phyloP scores from a whole-genome alignment of 2,329 filamentous ascomycete species.

The Colletotrichum sp. region DNA sequence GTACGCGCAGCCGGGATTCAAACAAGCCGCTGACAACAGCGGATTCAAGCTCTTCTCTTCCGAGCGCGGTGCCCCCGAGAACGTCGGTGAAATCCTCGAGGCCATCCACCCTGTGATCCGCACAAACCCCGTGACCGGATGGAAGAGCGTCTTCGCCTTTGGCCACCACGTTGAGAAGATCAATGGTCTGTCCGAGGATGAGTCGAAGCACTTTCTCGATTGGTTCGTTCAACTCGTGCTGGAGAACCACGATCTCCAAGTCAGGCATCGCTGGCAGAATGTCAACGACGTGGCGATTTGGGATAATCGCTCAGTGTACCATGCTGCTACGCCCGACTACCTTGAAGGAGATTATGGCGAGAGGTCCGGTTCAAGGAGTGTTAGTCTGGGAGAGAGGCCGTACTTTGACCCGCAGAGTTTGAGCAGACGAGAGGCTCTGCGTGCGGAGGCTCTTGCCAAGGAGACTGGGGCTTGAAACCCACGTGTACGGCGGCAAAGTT shows the following conservation, averaged over 20 bases:
- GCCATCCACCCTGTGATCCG: constrained; percentile 59
- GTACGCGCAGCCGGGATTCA: constrained; percentile 54
- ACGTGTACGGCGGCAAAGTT: neutral
- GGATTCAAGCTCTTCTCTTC: constrained; percentile 49
- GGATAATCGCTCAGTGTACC: constrained; percentile 62
- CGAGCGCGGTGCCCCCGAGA: constrained; percentile 54
- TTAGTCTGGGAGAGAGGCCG: constrained; percentile 58
- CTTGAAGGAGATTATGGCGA: constrained; percentile 47
- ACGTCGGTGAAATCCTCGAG: constrained; percentile 50
- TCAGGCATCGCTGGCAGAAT: constrained; percentile 47
- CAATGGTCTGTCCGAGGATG: constrained; percentile 51
- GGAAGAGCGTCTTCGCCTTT: constrained; percentile 59
- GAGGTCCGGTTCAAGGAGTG: constrained; percentile 51
- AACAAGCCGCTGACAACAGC: constrained; percentile 46
- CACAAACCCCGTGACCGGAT: constrained; percentile 63
- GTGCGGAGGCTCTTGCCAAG: neutral
- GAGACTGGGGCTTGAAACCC: neutral
- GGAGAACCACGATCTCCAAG: constrained; percentile 62
- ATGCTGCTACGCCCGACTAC: constrained; percentile 59
- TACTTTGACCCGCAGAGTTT: constrained; percentile 53
- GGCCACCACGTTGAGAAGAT: constrained; percentile 55
- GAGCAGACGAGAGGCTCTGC: constrained; percentile 22
- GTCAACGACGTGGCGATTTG: constrained; percentile 58
- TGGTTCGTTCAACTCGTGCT: constrained; percentile 56
- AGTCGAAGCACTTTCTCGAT: constrained; percentile 52